Evolutionary conservation across 306 rosid genomes (phyloP), one percentile per base, ranked within the genome.

Genomic region (Ammopiptanthus mongolicus): DNA sequence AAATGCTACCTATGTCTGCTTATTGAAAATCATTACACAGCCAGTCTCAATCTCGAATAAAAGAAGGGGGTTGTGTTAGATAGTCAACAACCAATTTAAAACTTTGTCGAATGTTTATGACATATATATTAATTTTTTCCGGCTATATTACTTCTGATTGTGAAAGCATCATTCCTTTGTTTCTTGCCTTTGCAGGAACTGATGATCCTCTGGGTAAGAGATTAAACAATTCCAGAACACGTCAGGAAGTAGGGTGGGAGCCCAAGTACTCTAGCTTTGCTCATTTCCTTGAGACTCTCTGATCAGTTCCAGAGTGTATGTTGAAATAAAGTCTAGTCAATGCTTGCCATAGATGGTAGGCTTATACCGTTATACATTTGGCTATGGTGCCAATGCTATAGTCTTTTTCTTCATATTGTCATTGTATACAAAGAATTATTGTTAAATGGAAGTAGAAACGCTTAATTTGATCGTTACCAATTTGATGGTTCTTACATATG

Each of bases 221-320:
- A 90, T 86, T 95, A 76, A 86, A 89, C 91, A 95, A 92, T 91
- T 83, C 89, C 7, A 91, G 71, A 84, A 87, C 97, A 28, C 91
- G 97, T 15, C 81, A 82, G 36, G 91, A 88, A 79, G 28, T 90
- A 21, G 97, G 96, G n/a, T 95, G 99, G 99, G 93, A 89, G 81
- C 97, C 99, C 0, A 95, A 87, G 86, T 92, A 90, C 88, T 66
- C 90, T 8, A 90, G 97, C 78, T 95, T 95, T 55, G 34, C 87
- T 29, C 80, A 82, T 75, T 95, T 88, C 78, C 91, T 92, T 34
- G 97, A 85, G 78, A 87, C 78, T 82, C 34, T 90, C 22, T 76
- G 83, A 88, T 58, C 21, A 41, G 14, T 8, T 59, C 25, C 36
- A 37, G 61, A 47, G 25, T 69, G 19, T 34, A 72, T 60, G 74